These are phyloP conservation scores for Yamadazyma dendronema DNA, from an alignment of 1,139 yeast species.

Conservation along the genomic window DNA sequence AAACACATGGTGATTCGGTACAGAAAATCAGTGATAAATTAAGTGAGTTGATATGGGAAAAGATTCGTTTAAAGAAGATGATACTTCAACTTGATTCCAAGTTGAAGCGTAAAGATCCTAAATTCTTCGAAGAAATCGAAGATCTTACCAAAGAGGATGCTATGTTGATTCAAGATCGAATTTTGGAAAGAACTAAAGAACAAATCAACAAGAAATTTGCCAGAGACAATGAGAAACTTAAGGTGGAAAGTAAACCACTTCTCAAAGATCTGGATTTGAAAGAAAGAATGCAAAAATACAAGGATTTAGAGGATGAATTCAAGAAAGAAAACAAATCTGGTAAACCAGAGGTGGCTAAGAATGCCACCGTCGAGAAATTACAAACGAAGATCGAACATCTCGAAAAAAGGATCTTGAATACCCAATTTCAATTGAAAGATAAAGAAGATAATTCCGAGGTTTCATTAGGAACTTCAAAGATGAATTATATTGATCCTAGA, in stretches of 20 bases:
- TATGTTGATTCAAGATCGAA: conserved; percentile 51
- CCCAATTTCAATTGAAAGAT: conserved; percentile 76
- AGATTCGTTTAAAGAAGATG: conserved; percentile 69
- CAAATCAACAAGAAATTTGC: conserved; percentile 62
- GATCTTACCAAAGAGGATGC: conserved; percentile 69
- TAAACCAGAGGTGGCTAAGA: conserved; percentile 53
- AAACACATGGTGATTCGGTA: conserved; percentile 77
- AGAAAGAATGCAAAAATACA: conserved; percentile 57
- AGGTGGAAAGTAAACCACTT: conserved; percentile 52
- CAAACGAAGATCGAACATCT: conserved; percentile 69
- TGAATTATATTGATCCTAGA: conserved; percentile 94
- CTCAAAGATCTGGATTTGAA: conserved; percentile 53
- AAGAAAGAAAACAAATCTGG: conserved; percentile 61
- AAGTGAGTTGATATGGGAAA: conserved; percentile 82
- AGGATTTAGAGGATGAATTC: conserved; percentile 54
- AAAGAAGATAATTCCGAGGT: conserved; percentile 94
- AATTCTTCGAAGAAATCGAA: conserved; percentile 68
- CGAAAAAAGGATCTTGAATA: conserved; percentile 68
- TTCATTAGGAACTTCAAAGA: conserved; percentile 88
- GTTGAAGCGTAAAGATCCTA: conserved; percentile 49
- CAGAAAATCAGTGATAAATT: conserved; percentile 76
- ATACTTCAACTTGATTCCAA: conserved; percentile 63
- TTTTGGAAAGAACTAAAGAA: conserved; percentile 61
- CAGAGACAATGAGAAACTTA: conserved; percentile 75
- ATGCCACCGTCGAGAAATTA: conserved; percentile 67